phyloP scores from a whole-genome alignment of 495 filamentous ascomycete species.

The Evernia prunastri region DNA sequence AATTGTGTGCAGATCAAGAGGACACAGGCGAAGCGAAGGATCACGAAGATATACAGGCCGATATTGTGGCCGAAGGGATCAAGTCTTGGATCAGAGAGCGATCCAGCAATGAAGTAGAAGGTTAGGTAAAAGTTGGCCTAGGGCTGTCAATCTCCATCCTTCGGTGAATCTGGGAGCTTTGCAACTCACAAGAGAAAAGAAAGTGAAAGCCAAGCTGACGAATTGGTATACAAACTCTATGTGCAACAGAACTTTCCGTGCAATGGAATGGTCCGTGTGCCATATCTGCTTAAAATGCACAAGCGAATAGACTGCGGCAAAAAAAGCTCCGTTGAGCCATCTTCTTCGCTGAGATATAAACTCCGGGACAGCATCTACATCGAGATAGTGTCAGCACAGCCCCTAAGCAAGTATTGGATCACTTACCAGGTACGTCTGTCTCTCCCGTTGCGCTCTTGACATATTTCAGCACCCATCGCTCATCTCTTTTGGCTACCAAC shows the following conservation, averaged over 20 bases:
- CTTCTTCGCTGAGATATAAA: constrained; percentile 93
- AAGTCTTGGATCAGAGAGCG: constrained; percentile 69
- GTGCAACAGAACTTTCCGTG: constrained; percentile 85
- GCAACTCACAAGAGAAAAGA: constrained; percentile 71
- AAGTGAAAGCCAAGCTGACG: constrained; percentile 86
- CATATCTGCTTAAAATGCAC: constrained; percentile 93
- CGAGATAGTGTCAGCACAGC: background rate
- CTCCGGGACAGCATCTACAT: constrained; percentile 54
- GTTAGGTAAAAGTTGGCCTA: constrained; percentile 96
- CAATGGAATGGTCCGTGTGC: constrained; percentile 83
- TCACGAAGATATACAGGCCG: constrained; percentile 75
- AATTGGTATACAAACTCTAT: constrained; percentile 96
- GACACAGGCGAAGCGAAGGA: constrained; percentile 77
- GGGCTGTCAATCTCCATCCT: background rate
- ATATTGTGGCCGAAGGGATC: constrained; percentile 88
- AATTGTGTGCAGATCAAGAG: constrained; percentile 91
- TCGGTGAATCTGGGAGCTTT: constrained; percentile 4
- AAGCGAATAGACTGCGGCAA: constrained; percentile 95
- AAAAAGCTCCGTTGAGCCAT: constrained; percentile 99
- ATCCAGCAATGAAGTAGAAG: constrained; percentile 97
- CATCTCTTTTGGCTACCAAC: constrained; percentile 88
- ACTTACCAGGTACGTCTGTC: constrained; percentile 89
- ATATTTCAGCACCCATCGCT: constrained; percentile 96
- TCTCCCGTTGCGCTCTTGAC: constrained; percentile 93
- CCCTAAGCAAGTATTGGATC: background rate